phyloP scores from a whole-genome alignment of 108 stramenopile species.

The Cyclotella cryptica region DNA sequence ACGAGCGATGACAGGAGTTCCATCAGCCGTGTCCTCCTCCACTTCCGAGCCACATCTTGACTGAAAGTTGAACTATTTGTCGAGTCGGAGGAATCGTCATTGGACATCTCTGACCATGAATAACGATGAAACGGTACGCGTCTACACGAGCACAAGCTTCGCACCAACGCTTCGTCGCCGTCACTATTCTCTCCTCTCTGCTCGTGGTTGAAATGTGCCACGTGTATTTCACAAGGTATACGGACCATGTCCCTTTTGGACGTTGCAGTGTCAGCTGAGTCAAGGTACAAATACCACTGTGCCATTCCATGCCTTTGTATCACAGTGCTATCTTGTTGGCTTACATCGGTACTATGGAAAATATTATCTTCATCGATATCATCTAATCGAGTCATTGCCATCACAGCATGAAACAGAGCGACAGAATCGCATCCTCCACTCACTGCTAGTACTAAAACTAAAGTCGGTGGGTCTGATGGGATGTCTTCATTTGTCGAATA shows the following conservation, averaged over 20 bases:
- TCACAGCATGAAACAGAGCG: conserved; percentile 75
- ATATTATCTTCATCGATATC: no score
- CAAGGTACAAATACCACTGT: conserved; percentile 26
- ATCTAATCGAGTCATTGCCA: conserved; percentile 38
- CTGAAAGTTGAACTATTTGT: conserved; percentile 58
- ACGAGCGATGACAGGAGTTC: conserved; percentile 46
- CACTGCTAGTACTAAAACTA: conserved; percentile 70
- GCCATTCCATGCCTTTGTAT: no score
- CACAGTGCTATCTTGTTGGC: no score
- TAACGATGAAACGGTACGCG: conserved; percentile 66
- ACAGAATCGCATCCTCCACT: conserved; percentile 94
- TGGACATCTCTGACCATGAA: conserved; percentile 56
- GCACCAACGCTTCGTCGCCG: conserved; percentile 68
- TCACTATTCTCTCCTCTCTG: conserved; percentile 78
- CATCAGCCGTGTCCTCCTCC: conserved; percentile 63
- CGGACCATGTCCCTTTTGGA: conserved; percentile 1
- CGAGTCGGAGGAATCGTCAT: neutral
- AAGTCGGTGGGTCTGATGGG: conserved; percentile 8
- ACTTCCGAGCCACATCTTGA: conserved; percentile 82
- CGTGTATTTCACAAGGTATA: conserved; percentile 64
- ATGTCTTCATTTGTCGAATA: neutral
- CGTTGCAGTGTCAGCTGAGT: conserved; percentile 1
- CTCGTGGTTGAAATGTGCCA: conserved; percentile 88
- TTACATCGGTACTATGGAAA: no score
- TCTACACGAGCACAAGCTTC: conserved; percentile 55